Conservation (phyloP, 2,329 filamentous ascomycete genomes). For the Talaromyces sp. region DNA sequence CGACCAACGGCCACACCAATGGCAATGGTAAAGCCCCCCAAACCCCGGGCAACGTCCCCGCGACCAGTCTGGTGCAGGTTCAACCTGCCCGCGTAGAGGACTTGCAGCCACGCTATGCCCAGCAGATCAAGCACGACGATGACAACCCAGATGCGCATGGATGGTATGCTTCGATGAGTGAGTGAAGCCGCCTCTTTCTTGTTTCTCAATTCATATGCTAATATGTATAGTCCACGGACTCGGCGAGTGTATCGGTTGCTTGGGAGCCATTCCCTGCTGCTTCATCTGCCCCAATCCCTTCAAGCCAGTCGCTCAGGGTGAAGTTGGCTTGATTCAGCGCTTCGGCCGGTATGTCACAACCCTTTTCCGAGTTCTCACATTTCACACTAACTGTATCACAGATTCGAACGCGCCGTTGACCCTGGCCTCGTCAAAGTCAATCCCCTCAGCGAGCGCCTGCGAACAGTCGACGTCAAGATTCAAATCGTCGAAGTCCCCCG, state of each 20-base stretch:
- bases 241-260: constrained; percentile 69
- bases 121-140: constrained; percentile 56
- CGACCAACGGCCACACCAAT: background rate
- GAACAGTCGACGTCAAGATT: constrained; percentile 97
- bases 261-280: constrained; percentile 89
- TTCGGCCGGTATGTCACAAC: constrained; percentile 61
- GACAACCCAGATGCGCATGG: constrained; percentile 69
- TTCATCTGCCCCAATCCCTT: constrained; percentile 92
- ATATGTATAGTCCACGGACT: constrained; percentile 61
- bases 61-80: constrained; percentile 61
- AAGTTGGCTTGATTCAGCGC: constrained; percentile 92
- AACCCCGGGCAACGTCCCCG: constrained; percentile 42
- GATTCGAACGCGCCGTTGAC: constrained; percentile 91
- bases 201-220: background rate
- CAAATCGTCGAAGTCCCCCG: constrained; percentile 94
- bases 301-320: constrained; percentile 86
- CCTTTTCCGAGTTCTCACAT: background rate
- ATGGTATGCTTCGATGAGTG: constrained; percentile 88
- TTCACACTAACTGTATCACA: constrained; percentile 30
- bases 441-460: constrained; percentile 82
- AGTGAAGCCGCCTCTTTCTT: constrained; percentile 31
- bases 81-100: constrained; percentile 79
- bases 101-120: constrained; percentile 77
- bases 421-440: constrained; percentile 97
- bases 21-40: constrained; percentile 34